Base-by-base conservation (phyloP, 176 grass and related monocot species). In the Chloris gayana region DNA sequence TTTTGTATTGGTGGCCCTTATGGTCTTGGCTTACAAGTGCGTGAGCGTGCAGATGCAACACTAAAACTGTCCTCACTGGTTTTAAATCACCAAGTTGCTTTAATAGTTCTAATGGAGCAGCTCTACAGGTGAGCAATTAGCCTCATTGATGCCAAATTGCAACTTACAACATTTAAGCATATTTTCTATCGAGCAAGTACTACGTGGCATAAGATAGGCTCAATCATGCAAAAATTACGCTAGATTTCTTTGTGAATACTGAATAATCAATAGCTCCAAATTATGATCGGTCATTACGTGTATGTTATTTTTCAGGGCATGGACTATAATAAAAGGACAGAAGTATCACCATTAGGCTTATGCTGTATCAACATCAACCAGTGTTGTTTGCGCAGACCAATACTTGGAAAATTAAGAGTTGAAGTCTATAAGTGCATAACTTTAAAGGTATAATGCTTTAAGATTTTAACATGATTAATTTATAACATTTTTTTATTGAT, bases 1-100 rank as follows among this genome's bases (percentile, higher is more conserved):
- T 98, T 98, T 91, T 98, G 95, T 75, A 95, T 98, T 7, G 95
- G 90, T 51, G 92, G 95, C 2, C 92, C 95, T 79, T 95, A 98
- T 80, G 92, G 92, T 78, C 88, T 95, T 44, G 95, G 95, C 5
- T 21, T 59, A 33, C 88, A 78, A 18, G 69, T 93, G 71, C 81
- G 86, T 50, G 63, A 93, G n/a, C 88, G 88, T 49, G 95, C 90
- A 60, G 84, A 95, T 83, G 77, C 82, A 74, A 85, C 88, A 38
- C 81, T 95, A 77, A 91, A 76, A 64, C 64, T 98, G 50, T 98
- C 95, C 13, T 98, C 95, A 3, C 46, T 98, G 81, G 95, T 95
- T 70, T 91, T 98, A 79, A 98, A 98, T 75, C 92, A 98, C 59
- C 92, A 95, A 66, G 69, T 98, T 58, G 95, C 95, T 44, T 88